Base-by-base conservation (phyloP, 768 basidiomycete genomes). In the Mycena polygramma region DNA sequence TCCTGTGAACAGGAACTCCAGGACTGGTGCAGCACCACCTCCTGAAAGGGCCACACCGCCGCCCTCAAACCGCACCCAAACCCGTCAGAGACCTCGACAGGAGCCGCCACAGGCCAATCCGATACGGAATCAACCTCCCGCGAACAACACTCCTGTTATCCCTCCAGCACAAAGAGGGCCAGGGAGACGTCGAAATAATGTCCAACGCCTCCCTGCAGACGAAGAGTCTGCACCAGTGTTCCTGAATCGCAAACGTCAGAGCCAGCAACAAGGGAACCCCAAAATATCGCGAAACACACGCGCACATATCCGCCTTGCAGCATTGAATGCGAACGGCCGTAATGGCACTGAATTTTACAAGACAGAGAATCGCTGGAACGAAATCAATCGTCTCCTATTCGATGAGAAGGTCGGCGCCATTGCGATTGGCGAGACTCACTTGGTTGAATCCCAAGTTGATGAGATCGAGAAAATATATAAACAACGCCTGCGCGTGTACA, bases 281-380 rank as follows among this genome's bases (percentile, higher is more conserved):
- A 46, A 59, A n/a, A 63, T 69, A 0, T 6, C 60, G 0, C 35
- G 43, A 19, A 66, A 66, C 3, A 70, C 72, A 1, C 49, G 66
- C 20, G 68, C 70, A 1, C 63, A 65, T 7, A 6, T 76, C 0
- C 43, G 57, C 17, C 4, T 72, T 8, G 52, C 63, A 0, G 69
- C 66, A 0, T 51, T 68, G 1, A 78, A 77, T 22, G 69, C 75
- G 17, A 74, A 70, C 30, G 77, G 76, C 0, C 49, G 72, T 5
- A 61, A 17, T 8, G 55, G 37, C 4, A 46, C 60, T 5, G 30
- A 14, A 1, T 39, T 53, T 10, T 9, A 49, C n/a, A 67, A 72
- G 22, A 19, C 19, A 6, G 35, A 57, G 11, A 60, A 75, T 26
- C 68, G 73, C 57, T 77, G 71, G 76, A 20, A 45, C 20, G 35